A percentile compares a stretch with the other conserved stretches of the same genome.
phyloP scores from a whole-genome alignment of 1,139 yeast species.

The Sugiyamaella xylanicola region DNA sequence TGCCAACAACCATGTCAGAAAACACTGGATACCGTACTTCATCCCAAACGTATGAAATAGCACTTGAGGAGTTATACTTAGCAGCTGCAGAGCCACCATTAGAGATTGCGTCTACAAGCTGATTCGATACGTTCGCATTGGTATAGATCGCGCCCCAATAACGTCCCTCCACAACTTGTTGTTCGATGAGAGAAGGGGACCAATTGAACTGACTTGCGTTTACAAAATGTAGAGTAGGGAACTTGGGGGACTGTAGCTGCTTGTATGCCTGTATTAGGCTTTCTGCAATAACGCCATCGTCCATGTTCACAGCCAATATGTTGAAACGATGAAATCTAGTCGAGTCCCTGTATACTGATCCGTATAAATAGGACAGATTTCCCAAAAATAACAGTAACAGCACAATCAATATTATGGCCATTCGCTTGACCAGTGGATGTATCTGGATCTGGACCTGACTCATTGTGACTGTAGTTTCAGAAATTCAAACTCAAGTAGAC shows the following conservation, averaged over 20 bases:
- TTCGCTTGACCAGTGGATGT: background rate
- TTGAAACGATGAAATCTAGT: conserved; percentile 18
- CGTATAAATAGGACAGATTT: conserved; percentile 22
- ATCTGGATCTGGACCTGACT: background rate
- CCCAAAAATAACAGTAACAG: conserved; percentile 22
- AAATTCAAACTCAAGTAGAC: too few species aligned
- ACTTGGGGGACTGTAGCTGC: conserved; percentile 18
- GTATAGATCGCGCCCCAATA: conserved; percentile 28
- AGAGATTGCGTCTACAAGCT: conserved; percentile 20
- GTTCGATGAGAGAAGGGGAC: conserved; percentile 10
- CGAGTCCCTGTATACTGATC: conserved; percentile 21
- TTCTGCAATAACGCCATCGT: conserved; percentile 25
- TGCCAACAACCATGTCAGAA: conserved; percentile 18
- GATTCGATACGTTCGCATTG: conserved; percentile 21
- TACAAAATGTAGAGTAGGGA: conserved; percentile 19
- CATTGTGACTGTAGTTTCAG: too few species aligned
- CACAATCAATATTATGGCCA: conserved; percentile 4
- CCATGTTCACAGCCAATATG: conserved; percentile 25
- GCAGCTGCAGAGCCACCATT: conserved; percentile 20
- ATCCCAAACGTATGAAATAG: conserved; percentile 27
- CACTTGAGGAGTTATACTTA: conserved; percentile 20
- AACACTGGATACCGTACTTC: conserved; percentile 26
- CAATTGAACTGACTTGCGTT: conserved; percentile 13
- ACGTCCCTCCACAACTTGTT: conserved; percentile 12
- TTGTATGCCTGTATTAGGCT: conserved; percentile 21